phyloP scores from a whole-genome alignment of 805 yeast genomes.

The Wickerhamomyces kurtzmanii region DNA sequence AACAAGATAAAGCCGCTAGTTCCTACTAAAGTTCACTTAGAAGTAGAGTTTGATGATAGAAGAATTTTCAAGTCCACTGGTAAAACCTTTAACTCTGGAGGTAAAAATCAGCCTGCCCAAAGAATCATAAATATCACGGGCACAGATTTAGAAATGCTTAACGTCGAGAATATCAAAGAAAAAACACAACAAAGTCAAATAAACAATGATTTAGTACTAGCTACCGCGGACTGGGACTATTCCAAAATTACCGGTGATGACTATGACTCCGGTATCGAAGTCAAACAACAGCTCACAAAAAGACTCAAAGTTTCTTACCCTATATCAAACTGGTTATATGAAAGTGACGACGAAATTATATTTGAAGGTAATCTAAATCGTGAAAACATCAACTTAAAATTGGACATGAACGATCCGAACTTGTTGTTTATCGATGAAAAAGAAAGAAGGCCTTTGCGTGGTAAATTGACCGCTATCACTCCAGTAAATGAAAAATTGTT shows the following conservation, averaged over 20 bases:
- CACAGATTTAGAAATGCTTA: constrained; percentile 15
- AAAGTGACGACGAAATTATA: constrained; percentile 61
- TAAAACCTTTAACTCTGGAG: constrained; percentile 2
- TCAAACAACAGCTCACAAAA: constrained; percentile 7
- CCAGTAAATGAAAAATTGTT: constrained; percentile 48
- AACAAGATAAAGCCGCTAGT: constrained; percentile 21
- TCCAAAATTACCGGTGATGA: constrained; percentile 47
- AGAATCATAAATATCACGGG: constrained; percentile 11
- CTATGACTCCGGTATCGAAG: not conserved
- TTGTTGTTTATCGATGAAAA: constrained; percentile 52
- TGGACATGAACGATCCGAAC: constrained; percentile 85
- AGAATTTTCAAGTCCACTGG: constrained; percentile 32
- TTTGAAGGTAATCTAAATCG: constrained; percentile 54
- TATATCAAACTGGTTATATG: no score
- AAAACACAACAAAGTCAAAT: constrained; percentile 17
- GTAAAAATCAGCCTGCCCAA: not conserved
- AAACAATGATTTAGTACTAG: constrained; percentile 47
- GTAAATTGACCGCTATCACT: constrained; percentile 24
- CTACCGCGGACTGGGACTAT: constrained; percentile 76
- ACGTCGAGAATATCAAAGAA: constrained; percentile 7
- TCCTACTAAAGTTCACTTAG: constrained; percentile 52
- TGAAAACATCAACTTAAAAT: constrained; percentile 29
- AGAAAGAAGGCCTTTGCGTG: constrained; percentile 2
- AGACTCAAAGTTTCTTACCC: no score
- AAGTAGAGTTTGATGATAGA: constrained; percentile 52